Evolutionary conservation across 768 basidiomycete genomes (phyloP).

Genomic region (Hirschioporus abietinus): DNA sequence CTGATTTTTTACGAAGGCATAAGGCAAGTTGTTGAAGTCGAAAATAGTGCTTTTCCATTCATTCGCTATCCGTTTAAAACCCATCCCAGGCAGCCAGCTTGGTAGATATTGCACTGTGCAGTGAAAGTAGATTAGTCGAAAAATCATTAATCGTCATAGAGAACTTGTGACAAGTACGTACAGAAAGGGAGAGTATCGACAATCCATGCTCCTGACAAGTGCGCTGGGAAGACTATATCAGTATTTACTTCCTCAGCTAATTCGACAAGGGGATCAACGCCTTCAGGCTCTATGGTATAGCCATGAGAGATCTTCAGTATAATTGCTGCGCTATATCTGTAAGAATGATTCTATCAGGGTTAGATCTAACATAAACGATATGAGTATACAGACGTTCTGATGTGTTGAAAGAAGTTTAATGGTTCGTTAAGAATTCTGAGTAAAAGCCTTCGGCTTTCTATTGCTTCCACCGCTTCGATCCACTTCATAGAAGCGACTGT

Average conservation of each 20-base stretch:
- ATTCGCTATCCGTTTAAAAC: constrained; percentile 30
- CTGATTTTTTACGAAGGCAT: constrained; percentile 27
- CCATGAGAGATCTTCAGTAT: constrained; percentile 37
- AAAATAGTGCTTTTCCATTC: constrained; percentile 16
- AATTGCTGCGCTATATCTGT: constrained; percentile 29
- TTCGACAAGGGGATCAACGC: constrained; percentile 28
- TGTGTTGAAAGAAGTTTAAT: not conserved
- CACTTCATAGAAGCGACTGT: not conserved
- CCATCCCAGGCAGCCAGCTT: constrained; percentile 37
- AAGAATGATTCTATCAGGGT: not conserved
- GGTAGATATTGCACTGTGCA: constrained; percentile 33
- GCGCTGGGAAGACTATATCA: constrained; percentile 18
- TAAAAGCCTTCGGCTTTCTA: not conserved
- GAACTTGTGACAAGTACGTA: constrained; percentile 24
- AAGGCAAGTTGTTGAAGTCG: constrained; percentile 22
- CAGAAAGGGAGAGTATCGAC: constrained; percentile 36
- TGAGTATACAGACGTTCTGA: not conserved
- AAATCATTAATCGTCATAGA: too few species aligned
- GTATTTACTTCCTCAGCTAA: constrained; percentile 28
- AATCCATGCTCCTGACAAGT: constrained; percentile 26
- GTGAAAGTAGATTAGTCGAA: too few species aligned
- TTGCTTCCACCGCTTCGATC: not conserved
- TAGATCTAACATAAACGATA: too few species aligned
- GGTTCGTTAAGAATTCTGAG: not conserved
- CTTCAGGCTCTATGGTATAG: constrained; percentile 26